phyloP scores from a whole-genome alignment of 805 yeast species.

The Cyberlindnera americana region DNA sequence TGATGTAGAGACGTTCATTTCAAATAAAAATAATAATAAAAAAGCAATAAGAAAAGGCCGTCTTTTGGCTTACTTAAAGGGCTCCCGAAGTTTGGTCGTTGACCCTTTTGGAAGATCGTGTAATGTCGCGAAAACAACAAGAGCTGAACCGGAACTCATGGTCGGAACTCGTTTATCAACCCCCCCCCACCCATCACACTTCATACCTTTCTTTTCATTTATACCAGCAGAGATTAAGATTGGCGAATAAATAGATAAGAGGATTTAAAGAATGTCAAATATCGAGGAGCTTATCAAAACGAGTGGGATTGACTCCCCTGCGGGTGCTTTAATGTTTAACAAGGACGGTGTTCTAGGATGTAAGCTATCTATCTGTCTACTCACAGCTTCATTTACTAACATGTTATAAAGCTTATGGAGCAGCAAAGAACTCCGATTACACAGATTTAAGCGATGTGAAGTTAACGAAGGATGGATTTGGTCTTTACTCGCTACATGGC shows the following conservation, averaged over 20 bases:
- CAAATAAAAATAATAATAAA: not conserved
- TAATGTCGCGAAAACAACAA: too few species aligned
- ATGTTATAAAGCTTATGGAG: constrained; percentile 11
- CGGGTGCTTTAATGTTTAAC: constrained; percentile 16
- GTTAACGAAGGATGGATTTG: constrained; percentile 18
- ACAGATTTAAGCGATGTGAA: constrained; percentile 13
- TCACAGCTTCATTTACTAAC: not conserved
- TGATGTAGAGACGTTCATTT: constrained; percentile 85
- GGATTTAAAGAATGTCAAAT: constrained; percentile 9
- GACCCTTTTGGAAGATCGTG: too few species aligned
- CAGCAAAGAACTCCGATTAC: constrained; percentile 11
- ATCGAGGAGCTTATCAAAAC: constrained; percentile 9
- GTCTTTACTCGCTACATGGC: constrained; percentile 14
- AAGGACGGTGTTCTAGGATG: constrained; percentile 20
- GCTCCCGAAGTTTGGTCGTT: too few species aligned
- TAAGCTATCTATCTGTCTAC: constrained; percentile 3
- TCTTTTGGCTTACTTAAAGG: too few species aligned
- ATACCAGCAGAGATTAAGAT: too few species aligned
- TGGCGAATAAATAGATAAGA: too few species aligned
- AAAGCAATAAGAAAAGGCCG: too few species aligned
- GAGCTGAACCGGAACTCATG: too few species aligned
- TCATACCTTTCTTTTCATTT: too few species aligned
- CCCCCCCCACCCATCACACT: too few species aligned
- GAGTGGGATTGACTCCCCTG: constrained; percentile 15
- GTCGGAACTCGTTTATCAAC: too few species aligned